These are phyloP conservation scores for Malassezia japonica DNA, from an alignment of 1,284 basidiomycete genomes.

Conservation along the genomic window DNA sequence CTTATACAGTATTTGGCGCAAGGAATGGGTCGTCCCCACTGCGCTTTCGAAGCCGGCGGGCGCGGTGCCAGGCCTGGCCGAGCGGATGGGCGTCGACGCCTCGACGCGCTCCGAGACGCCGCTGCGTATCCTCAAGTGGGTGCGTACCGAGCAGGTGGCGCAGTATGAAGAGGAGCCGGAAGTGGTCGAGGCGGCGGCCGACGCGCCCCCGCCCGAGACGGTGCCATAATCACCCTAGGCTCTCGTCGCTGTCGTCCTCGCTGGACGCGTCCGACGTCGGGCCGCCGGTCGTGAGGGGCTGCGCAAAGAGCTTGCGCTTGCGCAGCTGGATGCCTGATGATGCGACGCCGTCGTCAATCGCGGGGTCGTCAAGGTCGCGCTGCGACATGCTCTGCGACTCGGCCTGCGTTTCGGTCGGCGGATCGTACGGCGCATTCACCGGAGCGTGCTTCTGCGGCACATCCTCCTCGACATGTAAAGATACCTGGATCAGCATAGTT, in stretches of 20 bases:
- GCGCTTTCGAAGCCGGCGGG: slow-evolving; percentile 1
- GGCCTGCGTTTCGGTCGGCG: not conserved
- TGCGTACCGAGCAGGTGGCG: slow-evolving; percentile 6
- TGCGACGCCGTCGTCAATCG: slow-evolving; percentile 1
- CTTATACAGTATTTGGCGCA: slow-evolving; percentile 4
- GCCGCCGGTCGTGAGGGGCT: not conserved
- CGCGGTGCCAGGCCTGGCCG: slow-evolving; percentile 1
- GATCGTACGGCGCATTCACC: not conserved
- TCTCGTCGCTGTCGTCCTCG: not conserved
- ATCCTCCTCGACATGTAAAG: slow-evolving; percentile 10
- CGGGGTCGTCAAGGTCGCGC: slow-evolving; percentile 16
- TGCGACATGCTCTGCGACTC: not conserved
- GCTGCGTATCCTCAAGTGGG: slow-evolving; percentile 15
- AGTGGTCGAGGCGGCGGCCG: not conserved
- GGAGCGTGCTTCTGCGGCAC: not conserved
- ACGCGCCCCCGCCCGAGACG: too few species aligned
- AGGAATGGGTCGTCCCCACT: slow-evolving; percentile 10
- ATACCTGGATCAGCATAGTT: not conserved
- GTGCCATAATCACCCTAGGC: not conserved
- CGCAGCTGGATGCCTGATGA: not conserved
- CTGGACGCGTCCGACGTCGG: slow-evolving; percentile 14
- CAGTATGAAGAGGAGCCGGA: not conserved
- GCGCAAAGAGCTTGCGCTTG: slow-evolving; percentile 8
- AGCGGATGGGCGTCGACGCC: slow-evolving; percentile 7
- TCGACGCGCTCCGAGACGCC: slow-evolving; percentile 14